These are phyloP conservation scores for Plantago major DNA, from an alignment of 257 asterid genomes.

Conservation along the genomic window DNA sequence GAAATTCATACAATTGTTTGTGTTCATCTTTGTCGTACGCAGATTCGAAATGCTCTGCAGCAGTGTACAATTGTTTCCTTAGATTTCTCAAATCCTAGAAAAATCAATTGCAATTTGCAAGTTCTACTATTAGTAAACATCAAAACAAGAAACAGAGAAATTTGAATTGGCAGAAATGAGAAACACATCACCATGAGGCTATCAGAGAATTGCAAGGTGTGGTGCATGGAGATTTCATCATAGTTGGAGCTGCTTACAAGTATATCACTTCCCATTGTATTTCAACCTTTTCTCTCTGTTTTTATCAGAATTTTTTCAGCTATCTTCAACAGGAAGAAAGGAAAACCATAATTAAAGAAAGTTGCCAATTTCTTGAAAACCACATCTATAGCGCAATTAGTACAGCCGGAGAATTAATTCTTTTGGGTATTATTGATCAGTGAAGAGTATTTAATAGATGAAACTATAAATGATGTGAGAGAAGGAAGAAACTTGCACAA, in stretches of 20 bases:
- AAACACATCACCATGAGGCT: slow-evolving; percentile 47
- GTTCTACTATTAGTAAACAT: background rate
- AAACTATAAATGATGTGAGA: background rate
- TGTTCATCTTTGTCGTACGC: slow-evolving; percentile 58
- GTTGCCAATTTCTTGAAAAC: background rate
- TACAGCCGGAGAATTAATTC: background rate
- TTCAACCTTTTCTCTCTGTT: background rate
- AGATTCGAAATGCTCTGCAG: slow-evolving; percentile 79
- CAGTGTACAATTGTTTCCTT: slow-evolving; percentile 64
- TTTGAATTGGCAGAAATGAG: background rate
- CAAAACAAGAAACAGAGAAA: background rate
- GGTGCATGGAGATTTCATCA: slow-evolving; percentile 66
- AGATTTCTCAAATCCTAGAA: slow-evolving; percentile 65
- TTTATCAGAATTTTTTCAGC: slow-evolving; percentile 2
- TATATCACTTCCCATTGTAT: background rate
- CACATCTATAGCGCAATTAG: no score
- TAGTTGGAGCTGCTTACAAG: slow-evolving; percentile 31
- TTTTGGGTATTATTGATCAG: background rate
- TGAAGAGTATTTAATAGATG: background rate
- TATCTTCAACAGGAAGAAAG: background rate
- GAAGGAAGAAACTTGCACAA: background rate
- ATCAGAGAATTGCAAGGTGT: slow-evolving; percentile 56
- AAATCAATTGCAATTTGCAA: background rate
- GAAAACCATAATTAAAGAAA: background rate
- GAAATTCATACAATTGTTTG: slow-evolving; percentile 42